These are phyloP conservation scores for Beta macrorhiza DNA, from an alignment of 179 eudicot genomes.

Conservation along the genomic window DNA sequence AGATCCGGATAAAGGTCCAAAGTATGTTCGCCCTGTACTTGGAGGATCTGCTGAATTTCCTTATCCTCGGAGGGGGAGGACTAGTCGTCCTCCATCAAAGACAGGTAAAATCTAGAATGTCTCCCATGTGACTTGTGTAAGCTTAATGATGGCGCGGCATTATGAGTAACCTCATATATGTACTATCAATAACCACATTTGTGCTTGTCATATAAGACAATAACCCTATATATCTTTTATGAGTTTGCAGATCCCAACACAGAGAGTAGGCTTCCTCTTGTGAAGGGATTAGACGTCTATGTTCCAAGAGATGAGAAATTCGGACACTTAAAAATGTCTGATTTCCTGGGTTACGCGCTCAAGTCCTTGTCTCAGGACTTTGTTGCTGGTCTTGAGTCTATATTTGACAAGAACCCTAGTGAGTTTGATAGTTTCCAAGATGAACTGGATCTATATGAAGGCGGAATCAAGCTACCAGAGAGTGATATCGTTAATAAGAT, in stretches of 20 bases:
- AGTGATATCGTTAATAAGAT: conserved; percentile 31
- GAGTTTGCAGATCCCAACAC: conserved; percentile 56
- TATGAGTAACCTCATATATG: no score
- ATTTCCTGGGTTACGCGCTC: conserved; percentile 59
- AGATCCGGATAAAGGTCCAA: conserved; percentile 59
- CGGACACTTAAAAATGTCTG: conserved; percentile 60
- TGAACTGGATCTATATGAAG: conserved; percentile 56
- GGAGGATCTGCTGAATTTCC: conserved; percentile 80
- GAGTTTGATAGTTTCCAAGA: conserved; percentile 79
- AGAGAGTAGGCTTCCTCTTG: conserved; percentile 60
- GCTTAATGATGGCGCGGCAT: no score
- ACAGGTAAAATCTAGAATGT: conserved; percentile 40
- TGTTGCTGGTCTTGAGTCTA: conserved; percentile 42
- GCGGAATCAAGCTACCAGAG: conserved; percentile 47
- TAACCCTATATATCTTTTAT: neutral
- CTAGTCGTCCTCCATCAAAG: conserved; percentile 60
- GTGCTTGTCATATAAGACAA: no score
- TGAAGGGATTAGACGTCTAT: conserved; percentile 53
- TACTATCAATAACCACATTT: no score
- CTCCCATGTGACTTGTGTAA: no score
- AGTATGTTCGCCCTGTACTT: conserved; percentile 59
- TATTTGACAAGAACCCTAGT: conserved; percentile 50
- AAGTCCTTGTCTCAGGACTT: conserved; percentile 61
- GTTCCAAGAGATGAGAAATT: conserved; percentile 85
- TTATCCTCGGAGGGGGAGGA: conserved; percentile 86